phyloP scores from a whole-genome alignment of 2,329 filamentous ascomycete species.

The Albophoma yamanashiensis region DNA sequence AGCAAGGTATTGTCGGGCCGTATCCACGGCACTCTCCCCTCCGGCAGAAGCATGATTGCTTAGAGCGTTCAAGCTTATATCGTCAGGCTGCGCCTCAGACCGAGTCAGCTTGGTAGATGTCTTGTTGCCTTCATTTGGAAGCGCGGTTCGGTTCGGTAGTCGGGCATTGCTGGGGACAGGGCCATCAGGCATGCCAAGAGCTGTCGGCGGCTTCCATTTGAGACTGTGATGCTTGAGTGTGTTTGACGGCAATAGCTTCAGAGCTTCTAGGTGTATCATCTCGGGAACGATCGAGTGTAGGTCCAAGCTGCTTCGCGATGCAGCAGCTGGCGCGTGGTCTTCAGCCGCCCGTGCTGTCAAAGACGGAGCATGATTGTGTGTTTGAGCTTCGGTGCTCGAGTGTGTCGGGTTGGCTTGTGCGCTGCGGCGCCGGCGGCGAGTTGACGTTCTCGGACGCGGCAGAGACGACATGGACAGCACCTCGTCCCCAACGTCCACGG shows the following conservation, averaged over 20 bases:
- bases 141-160: background rate
- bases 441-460: constrained; percentile 10
- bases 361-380: background rate
- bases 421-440: constrained; percentile 17
- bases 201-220: constrained; percentile 1
- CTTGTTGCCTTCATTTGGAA: background rate
- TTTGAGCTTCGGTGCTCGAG: background rate
- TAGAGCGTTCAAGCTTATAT: background rate
- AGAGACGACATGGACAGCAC: constrained; percentile 9
- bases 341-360: background rate
- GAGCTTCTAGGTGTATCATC: constrained; percentile 1
- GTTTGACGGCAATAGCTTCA: background rate
- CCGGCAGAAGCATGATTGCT: background rate
- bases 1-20: constrained; percentile 1
- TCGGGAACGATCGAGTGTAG: background rate
- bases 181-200: background rate
- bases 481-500: constrained; percentile 12
- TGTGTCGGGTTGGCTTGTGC: background rate
- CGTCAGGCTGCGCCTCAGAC: background rate
- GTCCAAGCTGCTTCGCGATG: background rate
- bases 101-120: background rate
- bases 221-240: background rate
- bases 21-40: background rate
- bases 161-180: background rate
- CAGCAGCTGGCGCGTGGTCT: background rate